phyloP scores from a whole-genome alignment of 139 green algal species.

The Chlorella sp. region DNA sequence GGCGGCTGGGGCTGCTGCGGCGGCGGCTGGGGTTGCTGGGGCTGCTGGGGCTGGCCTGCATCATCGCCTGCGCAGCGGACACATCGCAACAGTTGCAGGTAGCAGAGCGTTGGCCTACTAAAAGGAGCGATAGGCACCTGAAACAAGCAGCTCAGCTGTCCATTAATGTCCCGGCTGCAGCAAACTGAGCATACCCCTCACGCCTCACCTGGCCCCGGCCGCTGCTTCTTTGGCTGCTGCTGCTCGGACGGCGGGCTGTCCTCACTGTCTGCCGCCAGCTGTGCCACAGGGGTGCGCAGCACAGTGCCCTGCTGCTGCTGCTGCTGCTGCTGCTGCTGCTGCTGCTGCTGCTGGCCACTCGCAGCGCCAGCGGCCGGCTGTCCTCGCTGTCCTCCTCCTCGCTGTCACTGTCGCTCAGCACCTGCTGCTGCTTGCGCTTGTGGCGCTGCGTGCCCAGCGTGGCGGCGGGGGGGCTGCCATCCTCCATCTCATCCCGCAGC shows the following conservation, averaged over 20 bases:
- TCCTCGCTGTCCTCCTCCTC: background rate
- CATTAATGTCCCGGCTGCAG: background rate
- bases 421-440: conserved; percentile 5
- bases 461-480: background rate
- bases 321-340: conserved; percentile 8
- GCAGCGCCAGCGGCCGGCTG: background rate
- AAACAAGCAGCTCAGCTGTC: background rate
- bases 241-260: background rate
- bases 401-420: background rate
- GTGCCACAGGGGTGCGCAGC: too few species aligned
- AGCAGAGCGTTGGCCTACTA: too few species aligned
- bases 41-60: too few species aligned
- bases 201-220: background rate
- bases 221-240: background rate
- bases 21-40: too few species aligned
- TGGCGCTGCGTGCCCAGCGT: background rate
- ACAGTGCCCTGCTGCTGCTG: background rate
- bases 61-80: too few species aligned
- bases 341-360: too few species aligned
- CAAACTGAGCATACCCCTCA: too few species aligned
- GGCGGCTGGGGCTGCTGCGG: too few species aligned
- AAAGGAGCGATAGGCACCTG: too few species aligned
- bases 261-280: too few species aligned
- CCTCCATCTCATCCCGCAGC: background rate
- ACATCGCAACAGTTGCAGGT: too few species aligned